Evolutionary conservation across 306 rosid species (phyloP), one percentile per base, ranked within the genome.

Genomic region (Quercus dentata): DNA sequence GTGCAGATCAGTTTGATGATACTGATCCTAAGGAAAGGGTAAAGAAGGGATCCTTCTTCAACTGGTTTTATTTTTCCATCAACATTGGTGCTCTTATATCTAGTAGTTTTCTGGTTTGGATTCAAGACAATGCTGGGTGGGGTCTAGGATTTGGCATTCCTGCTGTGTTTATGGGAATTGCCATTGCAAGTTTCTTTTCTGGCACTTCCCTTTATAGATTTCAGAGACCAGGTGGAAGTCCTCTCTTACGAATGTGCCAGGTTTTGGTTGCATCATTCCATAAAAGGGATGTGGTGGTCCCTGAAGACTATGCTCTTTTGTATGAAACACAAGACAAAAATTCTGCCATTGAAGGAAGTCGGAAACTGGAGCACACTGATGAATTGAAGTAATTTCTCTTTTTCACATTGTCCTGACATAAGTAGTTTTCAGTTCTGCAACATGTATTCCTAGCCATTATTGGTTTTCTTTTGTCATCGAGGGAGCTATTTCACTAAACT

Each of bases 91-190:
- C 98, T 78, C 88, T 95, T 52, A 71, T 93, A 81, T 95, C 99
- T 52, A 91, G 99, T 87, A 89, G 87, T 76, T 75, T 93, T 0
- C 72, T 93, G 80, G 99, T 95, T 67, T 95, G 92, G 92, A 52
- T 95, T 84, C 99, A 95, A 90, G 99, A 95, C 76, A 95, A 95
- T 88, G 89, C 91, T 3, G 96, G 99, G 59, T 96, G 98, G 99
- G 99, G 98, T 38, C 78, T 96, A 70, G 99, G 99, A 86, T 96
- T 96, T 85, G 97, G 98, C 81, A 93, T 96, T 87, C 99, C 99
- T 68, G 91, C 99, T 55, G 18, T 93, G 76, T 91, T 89, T 75
- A 93, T 96, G 99, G 94, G 82, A 9, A 27, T 91, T 67, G 97
- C 99, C 63, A 96, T 96, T 31, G 78, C 80, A 74, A 93, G 98